These are phyloP conservation scores for Sherardia arvensis DNA, from an alignment of 257 asterid genomes.

Conservation along the genomic window DNA sequence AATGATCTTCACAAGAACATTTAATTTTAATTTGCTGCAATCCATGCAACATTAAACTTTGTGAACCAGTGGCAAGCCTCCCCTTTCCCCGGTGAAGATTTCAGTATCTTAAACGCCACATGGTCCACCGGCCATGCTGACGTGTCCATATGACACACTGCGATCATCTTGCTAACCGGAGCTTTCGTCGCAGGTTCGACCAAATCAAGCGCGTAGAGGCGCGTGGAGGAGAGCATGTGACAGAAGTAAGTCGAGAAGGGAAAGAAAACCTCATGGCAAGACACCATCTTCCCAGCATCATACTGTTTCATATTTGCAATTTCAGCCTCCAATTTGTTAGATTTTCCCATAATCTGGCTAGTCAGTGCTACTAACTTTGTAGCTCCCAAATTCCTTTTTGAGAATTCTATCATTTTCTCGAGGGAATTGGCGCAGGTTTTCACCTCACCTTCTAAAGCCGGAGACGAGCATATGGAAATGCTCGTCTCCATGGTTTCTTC, in stretches of 20 bases:
- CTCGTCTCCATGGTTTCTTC: not conserved
- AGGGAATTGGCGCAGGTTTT: constrained; percentile 28
- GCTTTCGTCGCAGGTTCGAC: constrained; percentile 1
- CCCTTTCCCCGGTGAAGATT: not conserved
- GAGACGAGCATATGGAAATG: constrained; percentile 20
- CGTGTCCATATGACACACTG: constrained; percentile 6
- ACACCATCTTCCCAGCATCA: constrained; percentile 13
- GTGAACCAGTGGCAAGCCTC: constrained; percentile 9
- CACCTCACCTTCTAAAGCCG: constrained; percentile 23
- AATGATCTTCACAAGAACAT: too few relatives aligned
- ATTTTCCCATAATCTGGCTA: constrained; percentile 14
- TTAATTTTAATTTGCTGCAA: too few relatives aligned
- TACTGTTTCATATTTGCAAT: constrained; percentile 12
- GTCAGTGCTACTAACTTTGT: constrained; percentile 16
- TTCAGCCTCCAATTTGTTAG: constrained; percentile 6
- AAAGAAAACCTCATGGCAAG: constrained; percentile 38
- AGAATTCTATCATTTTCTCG: constrained; percentile 33
- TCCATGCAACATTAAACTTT: not conserved
- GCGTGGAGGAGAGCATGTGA: constrained; percentile 28
- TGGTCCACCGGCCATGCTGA: constrained; percentile 3
- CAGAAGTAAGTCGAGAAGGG: constrained; percentile 38
- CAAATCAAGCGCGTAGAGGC: constrained; percentile 23
- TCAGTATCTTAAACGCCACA: constrained; percentile 4
- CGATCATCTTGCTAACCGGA: not conserved
- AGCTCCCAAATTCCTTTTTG: constrained; percentile 11